phyloP scores from a whole-genome alignment of 257 asterid genomes.

The Rauvolfia tetraphylla region DNA sequence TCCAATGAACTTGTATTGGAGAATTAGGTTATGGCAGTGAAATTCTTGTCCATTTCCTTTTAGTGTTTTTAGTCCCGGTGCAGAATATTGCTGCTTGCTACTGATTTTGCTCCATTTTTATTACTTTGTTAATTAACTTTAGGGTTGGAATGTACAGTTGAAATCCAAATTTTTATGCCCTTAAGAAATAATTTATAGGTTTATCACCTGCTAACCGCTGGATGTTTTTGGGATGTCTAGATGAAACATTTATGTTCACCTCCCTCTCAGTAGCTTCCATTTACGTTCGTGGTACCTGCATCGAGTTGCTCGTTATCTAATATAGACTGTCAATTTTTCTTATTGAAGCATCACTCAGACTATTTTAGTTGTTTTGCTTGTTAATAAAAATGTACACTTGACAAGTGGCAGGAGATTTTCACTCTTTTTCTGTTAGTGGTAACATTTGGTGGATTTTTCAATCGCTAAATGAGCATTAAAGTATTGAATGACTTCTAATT shows the following conservation, averaged over 20 bases:
- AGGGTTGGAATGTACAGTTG: background rate
- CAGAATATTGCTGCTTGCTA: background rate
- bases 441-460: background rate
- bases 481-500: background rate
- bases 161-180: background rate
- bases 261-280: background rate
- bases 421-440: too few species aligned
- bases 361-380: background rate
- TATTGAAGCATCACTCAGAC: background rate
- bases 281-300: too few species aligned
- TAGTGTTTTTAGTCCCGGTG: background rate
- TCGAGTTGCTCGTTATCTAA: background rate
- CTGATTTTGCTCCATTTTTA: background rate
- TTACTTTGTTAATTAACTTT: background rate
- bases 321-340: too few species aligned
- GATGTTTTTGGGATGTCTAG: background rate
- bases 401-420: background rate
- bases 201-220: background rate
- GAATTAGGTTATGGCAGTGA: too few species aligned
- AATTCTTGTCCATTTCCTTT: background rate
- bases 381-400: background rate
- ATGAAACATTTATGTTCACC: background rate
- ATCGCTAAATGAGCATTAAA: background rate
- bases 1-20: background rate
- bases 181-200: background rate